Percentiles rank a stretch among this genome's conserved stretches.
phyloP scores from a whole-genome alignment of 352 stramenopile genomes.

The Blastocystis sp. region DNA sequence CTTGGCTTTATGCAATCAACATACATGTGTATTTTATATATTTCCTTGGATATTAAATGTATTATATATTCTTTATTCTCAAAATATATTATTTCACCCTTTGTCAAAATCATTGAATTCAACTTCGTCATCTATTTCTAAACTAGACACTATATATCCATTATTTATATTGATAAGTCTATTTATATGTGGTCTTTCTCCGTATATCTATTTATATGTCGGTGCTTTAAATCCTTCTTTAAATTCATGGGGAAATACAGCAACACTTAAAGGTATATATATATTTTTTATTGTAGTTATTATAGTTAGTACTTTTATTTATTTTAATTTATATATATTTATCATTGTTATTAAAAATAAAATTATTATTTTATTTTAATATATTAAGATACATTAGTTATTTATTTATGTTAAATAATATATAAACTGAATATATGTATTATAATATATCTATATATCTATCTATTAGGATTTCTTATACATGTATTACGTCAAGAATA shows the following conservation, averaged over 20 bases:
- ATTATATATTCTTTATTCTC: no score
- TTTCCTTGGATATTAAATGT: no score
- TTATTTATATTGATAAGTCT: no score
- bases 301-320: conserved; percentile 1
- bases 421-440: conserved; percentile 6
- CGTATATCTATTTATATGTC: no score
- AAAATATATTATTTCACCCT: no score
- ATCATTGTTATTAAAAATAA: conserved; percentile 8
- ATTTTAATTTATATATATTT: conserved; percentile 9
- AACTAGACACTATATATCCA: not conserved
- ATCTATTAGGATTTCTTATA: conserved; percentile 7
- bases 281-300: not conserved
- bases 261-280: no score
- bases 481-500: conserved; percentile 24
- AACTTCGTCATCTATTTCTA: conserved; percentile 1
- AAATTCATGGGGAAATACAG: no score
- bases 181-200: no score
- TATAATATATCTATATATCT: not conserved
- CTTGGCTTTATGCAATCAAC: conserved; percentile 25
- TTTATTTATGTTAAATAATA: no score
- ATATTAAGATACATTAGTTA: no score
- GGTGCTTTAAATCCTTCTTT: no score
- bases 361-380: no score
- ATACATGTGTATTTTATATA: conserved; percentile 34
- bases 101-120: conserved; percentile 27